These are phyloP conservation scores for Mucor irregularis DNA, from an alignment of 371 early-diverging fungal genomes.

Conservation along the genomic window DNA sequence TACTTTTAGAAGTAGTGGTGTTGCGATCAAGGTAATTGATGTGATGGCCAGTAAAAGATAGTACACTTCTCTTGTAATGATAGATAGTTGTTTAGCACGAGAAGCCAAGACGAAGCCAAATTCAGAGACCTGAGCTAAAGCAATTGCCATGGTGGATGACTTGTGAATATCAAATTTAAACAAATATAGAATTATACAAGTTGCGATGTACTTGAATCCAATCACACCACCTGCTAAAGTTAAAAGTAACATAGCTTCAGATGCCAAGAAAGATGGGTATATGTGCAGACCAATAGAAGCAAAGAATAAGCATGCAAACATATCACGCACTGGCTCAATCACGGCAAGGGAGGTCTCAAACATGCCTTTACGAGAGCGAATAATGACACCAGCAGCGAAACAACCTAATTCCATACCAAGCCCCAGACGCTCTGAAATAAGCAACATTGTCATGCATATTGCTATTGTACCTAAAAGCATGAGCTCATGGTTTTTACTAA, in stretches of 20 bases:
- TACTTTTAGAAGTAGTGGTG: constrained; percentile 55
- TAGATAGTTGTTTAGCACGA: constrained; percentile 54
- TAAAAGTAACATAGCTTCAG: constrained; percentile 52
- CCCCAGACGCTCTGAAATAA: constrained; percentile 45
- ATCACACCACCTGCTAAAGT: constrained; percentile 49
- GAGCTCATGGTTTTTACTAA: constrained; percentile 43
- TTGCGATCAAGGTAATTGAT: constrained; percentile 53
- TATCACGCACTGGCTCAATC: constrained; percentile 59
- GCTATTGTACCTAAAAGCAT: constrained; percentile 55
- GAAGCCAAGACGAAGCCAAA: constrained; percentile 65
- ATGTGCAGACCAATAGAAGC: constrained; percentile 68
- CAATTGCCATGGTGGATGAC: constrained; percentile 53
- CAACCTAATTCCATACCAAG: constrained; percentile 63
- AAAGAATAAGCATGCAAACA: constrained; percentile 66
- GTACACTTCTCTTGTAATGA: constrained; percentile 60
- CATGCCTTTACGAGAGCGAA: constrained; percentile 43
- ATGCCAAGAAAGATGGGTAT: constrained; percentile 59
- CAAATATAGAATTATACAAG: constrained; percentile 32
- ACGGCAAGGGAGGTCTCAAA: constrained; percentile 41
- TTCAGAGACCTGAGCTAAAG: constrained; percentile 63
- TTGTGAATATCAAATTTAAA: constrained; percentile 41
- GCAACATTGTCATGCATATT: constrained; percentile 49
- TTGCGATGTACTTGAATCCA: constrained; percentile 54
- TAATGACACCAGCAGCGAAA: constrained; percentile 64
- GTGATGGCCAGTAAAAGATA: constrained; percentile 60